Evolutionary conservation across 140 eudicot species (phyloP).

Genomic region (Flaveria floridana): DNA sequence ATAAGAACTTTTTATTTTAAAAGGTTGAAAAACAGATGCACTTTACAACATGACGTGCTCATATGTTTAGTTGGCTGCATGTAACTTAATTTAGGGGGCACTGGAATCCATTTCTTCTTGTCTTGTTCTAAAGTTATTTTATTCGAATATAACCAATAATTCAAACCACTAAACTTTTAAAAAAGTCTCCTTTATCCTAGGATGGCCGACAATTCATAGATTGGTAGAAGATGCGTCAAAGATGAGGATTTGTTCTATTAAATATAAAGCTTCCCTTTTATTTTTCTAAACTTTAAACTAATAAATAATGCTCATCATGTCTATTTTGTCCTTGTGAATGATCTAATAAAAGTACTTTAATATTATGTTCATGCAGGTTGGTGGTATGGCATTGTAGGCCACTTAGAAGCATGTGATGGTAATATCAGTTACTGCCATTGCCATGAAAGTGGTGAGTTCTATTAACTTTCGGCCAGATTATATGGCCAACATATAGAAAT

Average conservation of each 20-base stretch:
- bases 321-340: neutral
- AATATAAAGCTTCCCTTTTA: slow-evolving; percentile 8
- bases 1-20: slow-evolving; percentile 15
- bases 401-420: slow-evolving; percentile 88
- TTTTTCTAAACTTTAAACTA: neutral
- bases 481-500: neutral
- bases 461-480: neutral
- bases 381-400: slow-evolving; percentile 98
- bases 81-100: slow-evolving; percentile 30
- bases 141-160: slow-evolving; percentile 33
- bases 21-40: slow-evolving; percentile 7
- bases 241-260: slow-evolving; percentile 13
- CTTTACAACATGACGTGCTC: slow-evolving; percentile 38
- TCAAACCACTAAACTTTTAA: slow-evolving; percentile 32
- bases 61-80: slow-evolving; percentile 27
- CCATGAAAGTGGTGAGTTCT: slow-evolving; percentile 71
- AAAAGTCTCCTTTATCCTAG: slow-evolving; percentile 36
- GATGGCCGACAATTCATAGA: slow-evolving; percentile 28
- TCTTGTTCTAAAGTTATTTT: slow-evolving; percentile 30
- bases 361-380: slow-evolving; percentile 61
- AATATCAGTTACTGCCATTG: slow-evolving; percentile 68
- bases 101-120: slow-evolving; percentile 34
- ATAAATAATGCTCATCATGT: neutral
- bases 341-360: neutral
- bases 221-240: slow-evolving; percentile 29